A percentile compares a stretch with the other conserved stretches of the same genome.
phyloP scores from a whole-genome alignment of 2,329 filamentous ascomycete genomes.

The Colletotrichum theobromicola region DNA sequence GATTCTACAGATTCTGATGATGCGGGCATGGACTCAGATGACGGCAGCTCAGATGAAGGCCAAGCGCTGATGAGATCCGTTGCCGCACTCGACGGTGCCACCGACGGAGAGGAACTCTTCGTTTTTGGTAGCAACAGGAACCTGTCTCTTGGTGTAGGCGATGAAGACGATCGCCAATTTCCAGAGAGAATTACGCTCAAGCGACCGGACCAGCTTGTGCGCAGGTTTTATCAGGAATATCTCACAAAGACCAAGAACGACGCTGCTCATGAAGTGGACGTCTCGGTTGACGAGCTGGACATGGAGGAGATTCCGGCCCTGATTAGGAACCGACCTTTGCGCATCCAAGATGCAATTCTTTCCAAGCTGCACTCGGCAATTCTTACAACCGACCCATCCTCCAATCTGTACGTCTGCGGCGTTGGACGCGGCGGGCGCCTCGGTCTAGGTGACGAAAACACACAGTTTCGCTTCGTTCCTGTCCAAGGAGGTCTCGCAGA shows the following conservation, averaged over 20 bases:
- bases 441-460: conserved; percentile 88
- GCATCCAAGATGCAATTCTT: conserved; percentile 82
- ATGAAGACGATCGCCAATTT: conserved; percentile 92
- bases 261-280: not conserved
- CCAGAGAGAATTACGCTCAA: conserved; percentile 82
- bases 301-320: conserved; percentile 70
- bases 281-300: conserved; percentile 26
- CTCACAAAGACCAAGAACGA: conserved; percentile 48
- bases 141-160: conserved; percentile 88
- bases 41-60: conserved; percentile 42
- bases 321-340: conserved; percentile 73
- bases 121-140: conserved; percentile 98
- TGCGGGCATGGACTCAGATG: conserved; percentile 59
- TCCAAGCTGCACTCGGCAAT: conserved; percentile 93
- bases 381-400: conserved; percentile 83
- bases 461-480: conserved; percentile 83
- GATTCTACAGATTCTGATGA: conserved; percentile 40
- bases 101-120: conserved; percentile 81
- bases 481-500: conserved; percentile 79
- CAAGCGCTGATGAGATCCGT: conserved; percentile 18
- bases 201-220: conserved; percentile 78
- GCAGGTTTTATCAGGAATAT: conserved; percentile 75
- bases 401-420: conserved; percentile 91
- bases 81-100: conserved; percentile 23
- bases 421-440: conserved; percentile 90